Percentiles rank a stretch among this genome's conserved stretches.
Conservation (phyloP, 1,284 basidiomycete species). For the Pyrrhoderma lamaoense region DNA sequence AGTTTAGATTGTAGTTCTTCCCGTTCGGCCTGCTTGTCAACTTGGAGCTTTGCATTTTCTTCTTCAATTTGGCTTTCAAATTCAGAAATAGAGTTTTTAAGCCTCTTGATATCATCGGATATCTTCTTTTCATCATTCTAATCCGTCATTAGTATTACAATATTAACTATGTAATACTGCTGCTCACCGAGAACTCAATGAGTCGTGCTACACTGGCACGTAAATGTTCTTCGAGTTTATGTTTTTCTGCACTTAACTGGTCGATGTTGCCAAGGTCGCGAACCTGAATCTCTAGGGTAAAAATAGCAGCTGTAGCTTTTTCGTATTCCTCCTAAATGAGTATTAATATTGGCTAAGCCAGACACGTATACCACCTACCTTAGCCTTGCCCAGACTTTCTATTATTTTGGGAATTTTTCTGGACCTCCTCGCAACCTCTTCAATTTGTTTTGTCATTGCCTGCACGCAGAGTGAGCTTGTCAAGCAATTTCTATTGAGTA, state of each 20-base stretch:
- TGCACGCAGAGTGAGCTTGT: conserved; percentile 18
- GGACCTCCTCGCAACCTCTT: conserved; percentile 41
- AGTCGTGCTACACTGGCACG: conserved; percentile 41
- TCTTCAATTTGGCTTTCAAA: conserved; percentile 46
- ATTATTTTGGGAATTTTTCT: conserved; percentile 46
- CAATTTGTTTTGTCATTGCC: conserved; percentile 48
- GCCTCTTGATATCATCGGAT: conserved; percentile 32
- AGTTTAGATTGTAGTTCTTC: conserved; percentile 33
- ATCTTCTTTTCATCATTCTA: conserved; percentile 45
- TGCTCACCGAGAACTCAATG: conserved; percentile 38
- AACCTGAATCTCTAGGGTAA: conserved; percentile 40
- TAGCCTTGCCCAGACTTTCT: conserved; percentile 35
- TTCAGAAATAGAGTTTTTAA: conserved; percentile 41
- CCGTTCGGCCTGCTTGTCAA: conserved; percentile 52
- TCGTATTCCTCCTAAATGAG: conserved; percentile 29
- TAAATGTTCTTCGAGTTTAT: conserved; percentile 38
- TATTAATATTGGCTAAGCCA: too few species aligned
- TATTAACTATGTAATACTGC: conserved; percentile 7
- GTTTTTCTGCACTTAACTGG: conserved; percentile 40
- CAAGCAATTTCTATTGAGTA: not conserved
- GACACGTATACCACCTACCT: conserved; percentile 34
- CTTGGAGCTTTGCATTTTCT: conserved; percentile 49
- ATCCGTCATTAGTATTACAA: conserved; percentile 11
- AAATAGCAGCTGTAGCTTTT: conserved; percentile 40
- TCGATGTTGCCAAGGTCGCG: conserved; percentile 45